Percentiles rank a stretch among this genome's conserved stretches.
These are phyloP conservation scores for Triticum monococcum DNA, from an alignment of 176 grass and related monocot genomes.

Conservation along the genomic window DNA sequence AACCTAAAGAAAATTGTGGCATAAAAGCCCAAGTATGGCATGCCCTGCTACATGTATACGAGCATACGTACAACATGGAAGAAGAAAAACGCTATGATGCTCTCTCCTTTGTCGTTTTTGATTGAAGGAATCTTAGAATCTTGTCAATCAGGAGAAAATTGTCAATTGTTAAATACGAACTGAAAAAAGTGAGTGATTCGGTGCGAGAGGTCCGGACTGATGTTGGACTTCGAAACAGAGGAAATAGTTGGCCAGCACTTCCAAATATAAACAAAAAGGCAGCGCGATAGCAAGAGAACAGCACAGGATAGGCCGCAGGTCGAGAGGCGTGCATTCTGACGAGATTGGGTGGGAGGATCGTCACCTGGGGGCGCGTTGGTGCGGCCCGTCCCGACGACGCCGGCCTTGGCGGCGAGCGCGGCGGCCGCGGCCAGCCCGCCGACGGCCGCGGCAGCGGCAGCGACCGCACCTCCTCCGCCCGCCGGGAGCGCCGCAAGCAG, in stretches of 20 bases:
- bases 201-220: no score
- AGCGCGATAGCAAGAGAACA: no score
- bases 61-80: background rate
- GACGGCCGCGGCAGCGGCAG: background rate
- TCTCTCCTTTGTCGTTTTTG: no score
- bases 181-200: no score
- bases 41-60: background rate
- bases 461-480: background rate
- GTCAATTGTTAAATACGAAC: no score
- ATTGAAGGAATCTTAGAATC: no score
- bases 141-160: no score
- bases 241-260: no score
- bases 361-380: slow-evolving; percentile 7
- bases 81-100: no score
- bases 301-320: no score
- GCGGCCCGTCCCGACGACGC: background rate
- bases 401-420: background rate
- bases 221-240: no score
- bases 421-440: background rate
- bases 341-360: background rate
- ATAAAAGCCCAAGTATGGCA: background rate
- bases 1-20: background rate
- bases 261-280: no score
- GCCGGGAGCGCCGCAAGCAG: background rate
- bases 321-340: background rate